These are phyloP conservation scores for Penstemon barbatus DNA, from an alignment of 257 asterid genomes.

Conservation along the genomic window DNA sequence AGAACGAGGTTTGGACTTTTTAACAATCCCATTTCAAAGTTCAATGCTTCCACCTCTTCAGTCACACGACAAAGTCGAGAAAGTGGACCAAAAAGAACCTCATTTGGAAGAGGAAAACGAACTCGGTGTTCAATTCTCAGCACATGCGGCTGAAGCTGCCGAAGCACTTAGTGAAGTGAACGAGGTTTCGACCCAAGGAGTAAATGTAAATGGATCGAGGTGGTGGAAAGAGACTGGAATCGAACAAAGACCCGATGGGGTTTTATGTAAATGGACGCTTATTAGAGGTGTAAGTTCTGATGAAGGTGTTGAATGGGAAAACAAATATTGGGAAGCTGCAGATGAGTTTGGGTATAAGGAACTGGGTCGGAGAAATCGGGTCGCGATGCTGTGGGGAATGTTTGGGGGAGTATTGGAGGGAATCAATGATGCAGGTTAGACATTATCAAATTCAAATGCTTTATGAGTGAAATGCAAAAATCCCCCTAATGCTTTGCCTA, in stretches of 20 bases:
- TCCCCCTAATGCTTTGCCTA: too few relatives aligned
- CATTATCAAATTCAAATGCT: neutral
- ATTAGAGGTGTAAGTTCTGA: slow-evolving; percentile 78
- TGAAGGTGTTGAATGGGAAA: slow-evolving; percentile 82
- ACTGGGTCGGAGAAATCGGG: slow-evolving; percentile 99
- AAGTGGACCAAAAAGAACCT: slow-evolving; percentile 44
- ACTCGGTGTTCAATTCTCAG: slow-evolving; percentile 61
- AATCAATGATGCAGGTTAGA: slow-evolving; percentile 79
- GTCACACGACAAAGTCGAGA: slow-evolving; percentile 54
- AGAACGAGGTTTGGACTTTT: slow-evolving; percentile 52
- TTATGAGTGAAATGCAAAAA: neutral
- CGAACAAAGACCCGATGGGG: slow-evolving; percentile 85
- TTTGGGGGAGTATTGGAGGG: slow-evolving; percentile 95
- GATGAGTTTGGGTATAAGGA: slow-evolving; percentile 87
- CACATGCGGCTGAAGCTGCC: slow-evolving; percentile 80
- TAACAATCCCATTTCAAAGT: slow-evolving; percentile 76
- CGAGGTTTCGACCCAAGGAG: slow-evolving; percentile 44
- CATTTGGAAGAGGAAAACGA: slow-evolving; percentile 65
- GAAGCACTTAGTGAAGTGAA: slow-evolving; percentile 53
- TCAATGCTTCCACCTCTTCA: slow-evolving; percentile 74
- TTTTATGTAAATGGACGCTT: slow-evolving; percentile 82
- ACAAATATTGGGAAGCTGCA: slow-evolving; percentile 97
- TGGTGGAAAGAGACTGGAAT: slow-evolving; percentile 97
- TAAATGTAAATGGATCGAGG: slow-evolving; percentile 69
- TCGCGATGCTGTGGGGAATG: slow-evolving; percentile 84